These are phyloP conservation scores for Neurospora hispaniola DNA, from an alignment of 495 filamentous ascomycete species.

Conservation along the genomic window DNA sequence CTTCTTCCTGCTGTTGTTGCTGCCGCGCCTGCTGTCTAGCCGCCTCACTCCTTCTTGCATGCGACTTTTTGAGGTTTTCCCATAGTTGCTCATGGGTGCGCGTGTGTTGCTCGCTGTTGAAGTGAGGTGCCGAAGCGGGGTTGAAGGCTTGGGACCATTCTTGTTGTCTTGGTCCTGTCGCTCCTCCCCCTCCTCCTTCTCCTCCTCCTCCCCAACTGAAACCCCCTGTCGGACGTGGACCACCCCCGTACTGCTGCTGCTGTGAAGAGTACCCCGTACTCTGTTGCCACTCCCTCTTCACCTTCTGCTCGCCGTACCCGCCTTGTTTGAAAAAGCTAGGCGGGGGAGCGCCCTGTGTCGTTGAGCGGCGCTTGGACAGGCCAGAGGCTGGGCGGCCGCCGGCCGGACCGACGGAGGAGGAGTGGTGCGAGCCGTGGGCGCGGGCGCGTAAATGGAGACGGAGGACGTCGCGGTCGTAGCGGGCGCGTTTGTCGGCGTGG, in stretches of 20 bases:
- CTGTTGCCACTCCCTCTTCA: slow-evolving; percentile 41
- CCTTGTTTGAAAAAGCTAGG: slow-evolving; percentile 78
- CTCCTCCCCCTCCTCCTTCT: slow-evolving; percentile 1
- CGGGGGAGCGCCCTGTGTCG: slow-evolving; percentile 72
- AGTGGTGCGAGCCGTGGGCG: slow-evolving; percentile 37
- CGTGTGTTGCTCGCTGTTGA: slow-evolving; percentile 51
- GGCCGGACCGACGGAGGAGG: slow-evolving; percentile 33
- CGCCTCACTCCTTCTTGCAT: not conserved
- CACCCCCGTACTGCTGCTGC: too few species aligned
- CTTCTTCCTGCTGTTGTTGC: not conserved
- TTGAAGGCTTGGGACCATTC: not conserved
- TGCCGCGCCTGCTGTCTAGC: not conserved
- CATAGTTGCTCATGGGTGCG: slow-evolving; percentile 25
- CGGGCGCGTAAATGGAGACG: slow-evolving; percentile 21
- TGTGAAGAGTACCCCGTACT: not conserved
- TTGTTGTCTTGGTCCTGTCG: slow-evolving; percentile 33
- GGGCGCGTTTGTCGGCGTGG: slow-evolving; percentile 55
- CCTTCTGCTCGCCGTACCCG: slow-evolving; percentile 50
- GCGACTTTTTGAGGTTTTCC: not conserved
- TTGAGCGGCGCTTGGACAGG: slow-evolving; percentile 64
- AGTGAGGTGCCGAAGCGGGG: slow-evolving; percentile 47
- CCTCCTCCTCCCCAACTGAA: slow-evolving; percentile 2
- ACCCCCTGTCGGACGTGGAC: not conserved
- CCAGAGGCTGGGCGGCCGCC: slow-evolving; percentile 72
- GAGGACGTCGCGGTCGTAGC: slow-evolving; percentile 66